phyloP scores from a whole-genome alignment of 352 stramenopile genomes.

The Globisporangium nodosum region DNA sequence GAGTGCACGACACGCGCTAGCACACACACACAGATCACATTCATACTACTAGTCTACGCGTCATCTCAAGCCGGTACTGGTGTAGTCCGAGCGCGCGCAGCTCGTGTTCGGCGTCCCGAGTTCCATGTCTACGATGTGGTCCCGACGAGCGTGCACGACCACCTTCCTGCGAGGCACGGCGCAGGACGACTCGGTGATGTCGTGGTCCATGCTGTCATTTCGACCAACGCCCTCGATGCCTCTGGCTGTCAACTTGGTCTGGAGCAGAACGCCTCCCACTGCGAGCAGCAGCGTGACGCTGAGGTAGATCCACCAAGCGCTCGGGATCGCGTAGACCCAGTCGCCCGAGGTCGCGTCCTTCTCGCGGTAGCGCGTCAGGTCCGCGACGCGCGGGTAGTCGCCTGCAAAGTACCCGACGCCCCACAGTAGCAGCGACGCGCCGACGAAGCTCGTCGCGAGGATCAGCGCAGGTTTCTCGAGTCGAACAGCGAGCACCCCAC shows the following conservation, averaged over 20 bases:
- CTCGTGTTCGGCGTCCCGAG: conserved; percentile 2
- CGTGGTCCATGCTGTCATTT: not conserved
- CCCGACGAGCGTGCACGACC: conserved; percentile 4
- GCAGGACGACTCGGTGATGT: not conserved
- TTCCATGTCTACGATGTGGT: conserved; percentile 1
- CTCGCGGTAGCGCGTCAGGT: conserved; percentile 32
- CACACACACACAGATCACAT: not conserved
- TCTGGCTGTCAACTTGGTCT: conserved; percentile 23
- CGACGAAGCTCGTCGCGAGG: conserved; percentile 50
- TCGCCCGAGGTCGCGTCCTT: conserved; percentile 17
- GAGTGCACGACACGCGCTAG: too few species aligned
- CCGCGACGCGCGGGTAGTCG: conserved; percentile 33
- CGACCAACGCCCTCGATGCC: not conserved
- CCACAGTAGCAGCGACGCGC: conserved; percentile 33
- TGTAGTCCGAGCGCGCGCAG: conserved; percentile 1
- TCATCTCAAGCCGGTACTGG: not conserved
- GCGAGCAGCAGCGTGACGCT: conserved; percentile 34
- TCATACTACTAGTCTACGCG: not conserved
- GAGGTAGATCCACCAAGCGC: conserved; percentile 51
- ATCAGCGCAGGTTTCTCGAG: conserved; percentile 47
- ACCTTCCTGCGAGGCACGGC: conserved; percentile 1
- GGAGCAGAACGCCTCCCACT: conserved; percentile 26
- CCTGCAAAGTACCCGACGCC: conserved; percentile 60
- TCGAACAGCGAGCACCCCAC: conserved; percentile 37
- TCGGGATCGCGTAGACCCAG: conserved; percentile 40